These are phyloP conservation scores for Aspergillus calidoustus DNA, from an alignment of 2,329 filamentous ascomycete genomes.

Conservation along the genomic window DNA sequence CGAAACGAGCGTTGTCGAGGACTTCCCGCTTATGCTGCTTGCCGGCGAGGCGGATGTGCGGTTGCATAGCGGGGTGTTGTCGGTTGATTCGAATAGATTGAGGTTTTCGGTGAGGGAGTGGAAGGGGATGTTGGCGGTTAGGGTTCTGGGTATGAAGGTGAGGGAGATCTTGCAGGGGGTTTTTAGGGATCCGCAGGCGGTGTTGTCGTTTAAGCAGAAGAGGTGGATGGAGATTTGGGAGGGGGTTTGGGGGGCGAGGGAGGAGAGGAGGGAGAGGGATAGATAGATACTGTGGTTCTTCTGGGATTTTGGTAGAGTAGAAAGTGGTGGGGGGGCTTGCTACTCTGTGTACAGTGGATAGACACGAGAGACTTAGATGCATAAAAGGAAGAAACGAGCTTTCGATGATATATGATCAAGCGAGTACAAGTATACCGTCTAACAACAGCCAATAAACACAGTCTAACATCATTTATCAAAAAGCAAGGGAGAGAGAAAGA, in stretches of 20 bases:
- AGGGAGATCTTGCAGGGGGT: constrained; percentile 74
- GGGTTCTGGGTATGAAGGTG: constrained; percentile 73
- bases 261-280: not conserved
- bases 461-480: not conserved
- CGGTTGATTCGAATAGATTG: constrained; percentile 84
- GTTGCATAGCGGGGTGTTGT: constrained; percentile 84
- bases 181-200: constrained; percentile 57
- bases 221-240: constrained; percentile 78
- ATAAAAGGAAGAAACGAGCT: not conserved
- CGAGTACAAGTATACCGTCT: too few relatives aligned
- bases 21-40: constrained; percentile 80
- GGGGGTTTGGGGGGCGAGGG: constrained; percentile 58
- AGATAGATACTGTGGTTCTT: not conserved
- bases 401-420: not conserved
- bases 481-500: not conserved
- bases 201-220: constrained; percentile 65
- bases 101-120: constrained; percentile 84
- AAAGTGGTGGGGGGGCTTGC: too few relatives aligned
- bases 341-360: too few relatives aligned
- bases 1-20: constrained; percentile 79
- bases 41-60: constrained; percentile 80
- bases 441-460: too few relatives aligned
- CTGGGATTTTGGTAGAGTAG: not conserved
- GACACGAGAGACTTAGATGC: too few relatives aligned
- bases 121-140: constrained; percentile 89